Percentiles rank a stretch among this genome's conserved stretches.
These are phyloP conservation scores for Lentinula detonsa DNA, from an alignment of 768 basidiomycete genomes.

Conservation along the genomic window DNA sequence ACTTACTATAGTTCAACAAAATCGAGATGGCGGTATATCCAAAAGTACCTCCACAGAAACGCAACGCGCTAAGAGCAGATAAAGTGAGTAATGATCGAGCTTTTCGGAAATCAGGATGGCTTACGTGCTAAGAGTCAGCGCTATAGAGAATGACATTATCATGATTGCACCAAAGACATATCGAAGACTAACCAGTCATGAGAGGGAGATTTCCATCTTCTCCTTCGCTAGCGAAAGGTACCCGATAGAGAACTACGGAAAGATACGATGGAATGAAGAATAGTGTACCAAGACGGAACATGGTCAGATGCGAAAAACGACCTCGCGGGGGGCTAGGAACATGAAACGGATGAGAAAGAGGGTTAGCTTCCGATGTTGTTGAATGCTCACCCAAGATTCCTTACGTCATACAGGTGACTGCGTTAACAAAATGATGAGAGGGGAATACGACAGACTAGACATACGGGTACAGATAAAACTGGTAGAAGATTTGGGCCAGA, in stretches of 20 bases:
- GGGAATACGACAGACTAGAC: conserved; percentile 20
- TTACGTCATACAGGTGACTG: conserved; percentile 14
- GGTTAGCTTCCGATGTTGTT: not conserved
- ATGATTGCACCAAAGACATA: conserved; percentile 6
- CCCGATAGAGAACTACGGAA: conserved; percentile 66
- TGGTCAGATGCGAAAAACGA: conserved; percentile 77
- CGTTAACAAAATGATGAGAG: not conserved
- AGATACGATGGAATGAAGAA: conserved; percentile 91
- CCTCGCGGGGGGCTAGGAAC: conserved; percentile 65
- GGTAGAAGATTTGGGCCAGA: conserved; percentile 87
- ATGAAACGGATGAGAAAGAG: not conserved
- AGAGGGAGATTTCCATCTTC: conserved; percentile 72
- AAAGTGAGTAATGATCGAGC: not conserved
- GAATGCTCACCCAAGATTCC: conserved; percentile 56
- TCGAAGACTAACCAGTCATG: conserved; percentile 61
- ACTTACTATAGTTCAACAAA: conserved; percentile 75
- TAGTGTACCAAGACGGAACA: conserved; percentile 84
- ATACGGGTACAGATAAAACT: conserved; percentile 87
- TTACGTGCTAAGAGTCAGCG: conserved; percentile 76
- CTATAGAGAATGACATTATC: conserved; percentile 28
- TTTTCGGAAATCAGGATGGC: conserved; percentile 21
- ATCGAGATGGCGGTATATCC: conserved; percentile 89
- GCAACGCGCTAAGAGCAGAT: conserved; percentile 53
- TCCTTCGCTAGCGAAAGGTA: conserved; percentile 57
- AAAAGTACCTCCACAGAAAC: conserved; percentile 86